phyloP scores from a whole-genome alignment of 306 rosid species.

The Cercis canadensis region DNA sequence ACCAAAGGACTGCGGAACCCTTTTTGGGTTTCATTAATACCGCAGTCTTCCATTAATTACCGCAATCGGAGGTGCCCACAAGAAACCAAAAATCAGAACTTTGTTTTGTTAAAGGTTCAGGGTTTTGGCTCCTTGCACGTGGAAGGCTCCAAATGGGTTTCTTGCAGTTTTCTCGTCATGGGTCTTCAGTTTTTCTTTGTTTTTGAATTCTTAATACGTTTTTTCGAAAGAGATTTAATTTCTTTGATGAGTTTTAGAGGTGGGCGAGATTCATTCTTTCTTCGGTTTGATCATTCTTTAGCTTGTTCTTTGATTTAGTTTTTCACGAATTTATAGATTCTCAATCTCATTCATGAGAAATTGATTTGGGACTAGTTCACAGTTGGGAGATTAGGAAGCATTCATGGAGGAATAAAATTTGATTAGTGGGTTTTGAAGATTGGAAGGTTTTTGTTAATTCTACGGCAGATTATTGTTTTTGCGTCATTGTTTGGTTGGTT shows the following conservation, averaged over 20 bases:
- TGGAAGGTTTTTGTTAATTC: conserved; percentile 36
- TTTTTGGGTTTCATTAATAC: conserved; percentile 22
- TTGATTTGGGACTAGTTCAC: conserved; percentile 30
- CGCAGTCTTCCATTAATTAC: conserved; percentile 27
- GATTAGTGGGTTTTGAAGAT: conserved; percentile 38
- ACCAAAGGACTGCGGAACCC: conserved; percentile 44
- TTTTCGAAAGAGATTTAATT: conserved; percentile 33
- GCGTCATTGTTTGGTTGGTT: conserved; percentile 37
- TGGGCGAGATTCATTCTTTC: conserved; percentile 33
- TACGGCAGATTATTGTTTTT: conserved; percentile 36
- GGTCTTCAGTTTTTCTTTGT: conserved; percentile 34
- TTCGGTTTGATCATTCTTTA: conserved; percentile 24
- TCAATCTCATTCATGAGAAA: conserved; percentile 34
- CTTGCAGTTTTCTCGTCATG: conserved; percentile 43
- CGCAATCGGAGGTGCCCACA: conserved; percentile 26
- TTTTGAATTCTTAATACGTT: conserved; percentile 41
- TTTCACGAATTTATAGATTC: conserved; percentile 7
- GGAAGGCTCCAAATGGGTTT: conserved; percentile 42
- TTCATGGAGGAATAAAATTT: conserved; percentile 31
- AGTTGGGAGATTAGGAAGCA: conserved; percentile 17
- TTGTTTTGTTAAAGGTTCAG: not conserved
- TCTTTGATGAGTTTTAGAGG: conserved; percentile 43
- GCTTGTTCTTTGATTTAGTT: conserved; percentile 33
- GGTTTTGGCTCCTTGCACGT: not conserved
- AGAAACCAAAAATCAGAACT: conserved; percentile 27